Evolutionary conservation across 1,284 basidiomycete genomes (phyloP).

Genomic region (Omphalotus olearius): DNA sequence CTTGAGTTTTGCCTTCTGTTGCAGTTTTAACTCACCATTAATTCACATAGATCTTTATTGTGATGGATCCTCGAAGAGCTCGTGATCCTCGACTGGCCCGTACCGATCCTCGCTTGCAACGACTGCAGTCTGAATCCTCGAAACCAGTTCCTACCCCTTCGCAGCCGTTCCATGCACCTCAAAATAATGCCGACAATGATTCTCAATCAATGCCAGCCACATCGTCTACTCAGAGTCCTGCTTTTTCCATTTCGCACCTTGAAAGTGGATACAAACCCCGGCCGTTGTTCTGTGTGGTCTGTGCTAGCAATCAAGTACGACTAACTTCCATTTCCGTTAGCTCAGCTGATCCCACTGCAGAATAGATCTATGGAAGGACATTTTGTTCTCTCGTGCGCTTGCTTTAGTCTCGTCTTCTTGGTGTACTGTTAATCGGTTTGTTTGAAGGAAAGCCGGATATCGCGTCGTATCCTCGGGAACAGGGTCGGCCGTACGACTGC

Average conservation of each 20-base stretch:
- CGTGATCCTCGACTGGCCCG: constrained; percentile 75
- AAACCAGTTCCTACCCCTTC: constrained; percentile 36
- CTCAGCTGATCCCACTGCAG: constrained; percentile 38
- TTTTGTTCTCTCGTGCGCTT: constrained; percentile 71
- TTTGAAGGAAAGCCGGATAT: constrained; percentile 76
- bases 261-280: constrained; percentile 45
- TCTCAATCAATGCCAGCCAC: constrained; percentile 3
- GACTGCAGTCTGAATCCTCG: constrained; percentile 39
- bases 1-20: constrained; percentile 7
- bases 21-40: constrained; percentile 8
- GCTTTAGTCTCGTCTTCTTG: constrained; percentile 30
- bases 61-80: constrained; percentile 75
- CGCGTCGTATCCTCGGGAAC: constrained; percentile 94
- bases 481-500: constrained; percentile 93
- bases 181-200: constrained; percentile 3
- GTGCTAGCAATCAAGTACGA: constrained; percentile 92
- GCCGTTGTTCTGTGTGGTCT: constrained; percentile 94
- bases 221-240: constrained; percentile 12
- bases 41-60: not conserved
- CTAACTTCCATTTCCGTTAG: not conserved
- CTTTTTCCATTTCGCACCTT: not conserved
- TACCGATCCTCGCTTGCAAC: constrained; percentile 61
- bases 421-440: constrained; percentile 9
- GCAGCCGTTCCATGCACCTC: constrained; percentile 20
- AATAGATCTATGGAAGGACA: constrained; percentile 99